These are phyloP conservation scores for Geranium rotundifolium DNA, from an alignment of 345 rosid species.

Conservation along the genomic window DNA sequence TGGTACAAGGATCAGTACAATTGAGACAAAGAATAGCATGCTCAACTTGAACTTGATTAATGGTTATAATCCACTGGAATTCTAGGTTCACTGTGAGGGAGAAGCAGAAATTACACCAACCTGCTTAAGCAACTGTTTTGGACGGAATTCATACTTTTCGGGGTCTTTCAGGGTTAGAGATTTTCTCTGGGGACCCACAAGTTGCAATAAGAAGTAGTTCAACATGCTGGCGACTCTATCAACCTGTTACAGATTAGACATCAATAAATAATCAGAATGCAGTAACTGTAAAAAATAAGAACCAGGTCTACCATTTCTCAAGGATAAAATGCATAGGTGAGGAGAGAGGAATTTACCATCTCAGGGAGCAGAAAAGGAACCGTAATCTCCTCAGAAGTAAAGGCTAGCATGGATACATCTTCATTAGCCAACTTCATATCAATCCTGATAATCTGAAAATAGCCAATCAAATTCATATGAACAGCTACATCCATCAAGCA, in stretches of 20 bases:
- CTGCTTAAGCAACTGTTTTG: constrained; percentile 89
- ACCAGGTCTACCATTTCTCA: too few relatives aligned
- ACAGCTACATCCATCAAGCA: background rate
- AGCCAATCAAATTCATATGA: constrained; percentile 5
- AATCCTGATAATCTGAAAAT: constrained; percentile 67
- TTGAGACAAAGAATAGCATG: too few relatives aligned
- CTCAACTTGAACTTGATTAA: too few relatives aligned
- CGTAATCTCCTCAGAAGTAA: constrained; percentile 89
- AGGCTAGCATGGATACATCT: constrained; percentile 88
- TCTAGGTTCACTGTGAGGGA: too few relatives aligned
- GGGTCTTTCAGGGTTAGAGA: constrained; percentile 88
- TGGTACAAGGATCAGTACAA: background rate
- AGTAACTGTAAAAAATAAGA: background rate
- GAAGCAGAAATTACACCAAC: constrained; percentile 25
- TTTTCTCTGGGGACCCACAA: constrained; percentile 93
- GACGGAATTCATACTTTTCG: constrained; percentile 93
- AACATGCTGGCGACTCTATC: constrained; percentile 98
- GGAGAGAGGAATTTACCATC: constrained; percentile 47
- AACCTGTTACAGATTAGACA: constrained; percentile 30
- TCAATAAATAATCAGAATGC: background rate
- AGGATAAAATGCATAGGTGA: background rate
- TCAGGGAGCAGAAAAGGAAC: constrained; percentile 97
- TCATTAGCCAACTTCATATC: constrained; percentile 99
- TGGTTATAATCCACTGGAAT: too few relatives aligned
- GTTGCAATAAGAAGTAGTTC: constrained; percentile 89